A percentile compares a stretch with the other conserved stretches of the same genome.
Evolutionary conservation across 805 yeast genomes (phyloP).

Genomic region (Myxozyma kluyveri): DNA sequence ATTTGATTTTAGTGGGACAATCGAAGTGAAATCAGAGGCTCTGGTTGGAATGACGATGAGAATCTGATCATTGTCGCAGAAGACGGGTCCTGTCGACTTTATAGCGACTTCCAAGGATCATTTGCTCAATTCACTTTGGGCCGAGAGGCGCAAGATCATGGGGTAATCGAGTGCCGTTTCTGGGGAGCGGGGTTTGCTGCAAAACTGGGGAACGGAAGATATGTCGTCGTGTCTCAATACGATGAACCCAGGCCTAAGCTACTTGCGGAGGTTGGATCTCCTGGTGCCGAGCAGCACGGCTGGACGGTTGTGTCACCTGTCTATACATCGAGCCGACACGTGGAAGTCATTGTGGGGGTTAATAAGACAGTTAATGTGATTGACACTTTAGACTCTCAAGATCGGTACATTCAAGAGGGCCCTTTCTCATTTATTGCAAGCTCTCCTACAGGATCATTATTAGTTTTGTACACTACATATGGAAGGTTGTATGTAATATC

Average conservation of each 20-base stretch:
- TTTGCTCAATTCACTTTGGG: slow-evolving; percentile 54
- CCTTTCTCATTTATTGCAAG: slow-evolving; percentile 46
- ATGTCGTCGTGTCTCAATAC: slow-evolving; percentile 44
- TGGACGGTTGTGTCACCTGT: slow-evolving; percentile 39
- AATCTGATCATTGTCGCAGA: slow-evolving; percentile 55
- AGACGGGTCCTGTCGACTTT: slow-evolving; percentile 54
- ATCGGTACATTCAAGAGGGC: slow-evolving; percentile 48
- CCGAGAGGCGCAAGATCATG: slow-evolving; percentile 37
- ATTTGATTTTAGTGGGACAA: slow-evolving; percentile 38
- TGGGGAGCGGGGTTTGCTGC: slow-evolving; percentile 48
- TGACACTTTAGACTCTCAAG: slow-evolving; percentile 38
- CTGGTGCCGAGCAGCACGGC: slow-evolving; percentile 26
- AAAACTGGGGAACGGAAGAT: slow-evolving; percentile 42
- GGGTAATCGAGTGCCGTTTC: slow-evolving; percentile 42
- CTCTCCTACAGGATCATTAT: slow-evolving; percentile 57
- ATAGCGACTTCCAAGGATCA: slow-evolving; percentile 64
- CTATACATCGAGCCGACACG: slow-evolving; percentile 30
- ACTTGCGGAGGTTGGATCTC: slow-evolving; percentile 23
- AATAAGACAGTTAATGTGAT: slow-evolving; percentile 30
- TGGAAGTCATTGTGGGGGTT: slow-evolving; percentile 36
- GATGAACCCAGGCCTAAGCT: slow-evolving; percentile 38
- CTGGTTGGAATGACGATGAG: slow-evolving; percentile 55
- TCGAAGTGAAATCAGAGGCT: slow-evolving; percentile 50
- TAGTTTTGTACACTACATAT: slow-evolving; percentile 49
- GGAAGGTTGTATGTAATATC: slow-evolving; percentile 53